These are phyloP conservation scores for Termitomyces sp. DNA, from an alignment of 768 basidiomycete genomes.

Conservation along the genomic window DNA sequence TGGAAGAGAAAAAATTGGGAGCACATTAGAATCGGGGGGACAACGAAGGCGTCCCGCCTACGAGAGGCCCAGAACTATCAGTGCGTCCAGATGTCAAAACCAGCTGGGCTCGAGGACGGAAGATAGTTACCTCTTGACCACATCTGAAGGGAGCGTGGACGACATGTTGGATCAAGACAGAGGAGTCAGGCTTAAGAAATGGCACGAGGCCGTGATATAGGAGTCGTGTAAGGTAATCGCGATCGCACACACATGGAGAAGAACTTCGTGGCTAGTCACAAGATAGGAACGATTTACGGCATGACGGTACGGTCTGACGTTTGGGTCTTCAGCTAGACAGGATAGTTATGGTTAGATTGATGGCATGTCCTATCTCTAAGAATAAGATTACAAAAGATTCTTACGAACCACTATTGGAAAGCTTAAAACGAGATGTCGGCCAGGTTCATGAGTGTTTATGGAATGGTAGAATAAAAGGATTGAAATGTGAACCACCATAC, in stretches of 20 bases:
- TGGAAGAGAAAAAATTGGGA: slow-evolving; percentile 1
- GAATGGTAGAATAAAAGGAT: too few species aligned
- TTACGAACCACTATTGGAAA: too few species aligned
- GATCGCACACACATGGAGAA: slow-evolving; percentile 3
- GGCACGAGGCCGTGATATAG: neutral
- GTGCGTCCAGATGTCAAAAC: neutral
- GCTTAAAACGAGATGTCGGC: too few species aligned
- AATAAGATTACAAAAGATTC: too few species aligned
- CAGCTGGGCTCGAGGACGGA: neutral
- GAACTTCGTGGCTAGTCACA: neutral
- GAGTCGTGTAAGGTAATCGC: neutral
- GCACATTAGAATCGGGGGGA: neutral
- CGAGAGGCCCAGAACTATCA: slow-evolving; percentile 17
- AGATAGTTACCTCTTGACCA: slow-evolving; percentile 10
- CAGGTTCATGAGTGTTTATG: too few species aligned
- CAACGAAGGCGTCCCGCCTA: neutral
- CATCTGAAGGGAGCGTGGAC: slow-evolving; percentile 7
- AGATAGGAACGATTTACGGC: neutral
- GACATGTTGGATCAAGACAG: slow-evolving; percentile 2
- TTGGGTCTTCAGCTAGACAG: too few species aligned
- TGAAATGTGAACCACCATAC: too few species aligned
- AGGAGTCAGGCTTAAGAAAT: neutral
- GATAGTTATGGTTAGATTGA: too few species aligned
- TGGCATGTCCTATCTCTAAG: too few species aligned
- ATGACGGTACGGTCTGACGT: neutral